Evolutionary conservation across 345 rosid species (phyloP), one percentile per base, ranked within the genome.

Genomic region (Geranium brycei): DNA sequence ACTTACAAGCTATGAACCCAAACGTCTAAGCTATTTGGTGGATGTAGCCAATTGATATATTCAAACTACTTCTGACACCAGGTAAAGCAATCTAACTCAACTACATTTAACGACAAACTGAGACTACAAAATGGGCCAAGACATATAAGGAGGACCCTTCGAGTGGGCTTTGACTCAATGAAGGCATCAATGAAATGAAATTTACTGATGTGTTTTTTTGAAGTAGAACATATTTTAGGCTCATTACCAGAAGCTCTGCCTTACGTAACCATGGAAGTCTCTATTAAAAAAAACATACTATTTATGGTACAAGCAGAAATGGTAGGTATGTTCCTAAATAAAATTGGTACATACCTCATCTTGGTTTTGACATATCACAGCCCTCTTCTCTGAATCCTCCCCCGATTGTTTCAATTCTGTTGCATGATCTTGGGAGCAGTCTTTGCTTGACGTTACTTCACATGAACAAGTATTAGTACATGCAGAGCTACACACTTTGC

Each of bases 371-470:
- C 11, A 28, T 19, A 12, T 31, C 40, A 63, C 11, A 23, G 17
- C 15, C 58, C 38, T 60, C 40, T 10, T 51, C 23, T 66, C 65
- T 47, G 30, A 13, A 62, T 59, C 51, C 51, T 69, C 66, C 35
- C 12, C 58, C 40, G 23, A 19, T 19, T 53, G 63, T 65, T 69
- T 60, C 53, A 17, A 30, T 18, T 58, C 57, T 31, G 28, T 18
- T 31, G 56, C 18, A 17, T 58, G 55, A 64, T 65, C 69, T 23
- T n/a, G 58, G 28, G 19, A 65, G 51, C 62, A 17, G n/a, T 57
- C 68, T 56, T 65, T 70, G 62, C 17, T 62, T 59, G 74, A 57
- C 28, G 64, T 19, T 38, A 51, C 67, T 56, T 61, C 56, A 68
- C 7, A 35, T 61, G 56, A 15, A 62, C 57, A 35, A 31, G 35